Evolutionary conservation across 148 eudicot species (phyloP).

Genomic region (Silene conica): DNA sequence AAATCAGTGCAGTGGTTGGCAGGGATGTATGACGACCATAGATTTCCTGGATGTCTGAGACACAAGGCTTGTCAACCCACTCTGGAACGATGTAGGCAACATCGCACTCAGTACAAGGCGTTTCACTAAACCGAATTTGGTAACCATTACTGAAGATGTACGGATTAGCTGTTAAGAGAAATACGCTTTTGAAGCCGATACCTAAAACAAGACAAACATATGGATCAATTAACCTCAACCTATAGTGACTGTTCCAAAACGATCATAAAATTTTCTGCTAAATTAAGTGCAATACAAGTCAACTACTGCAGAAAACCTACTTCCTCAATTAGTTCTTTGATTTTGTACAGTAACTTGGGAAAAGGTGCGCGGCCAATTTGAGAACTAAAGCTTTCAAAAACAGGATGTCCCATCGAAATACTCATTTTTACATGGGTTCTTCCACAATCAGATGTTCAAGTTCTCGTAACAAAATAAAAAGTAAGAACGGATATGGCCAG

Average conservation of each 20-base stretch:
- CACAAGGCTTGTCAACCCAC: constrained; percentile 62
- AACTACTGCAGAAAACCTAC: no score
- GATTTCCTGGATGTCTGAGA: constrained; percentile 39
- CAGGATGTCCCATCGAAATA: no score
- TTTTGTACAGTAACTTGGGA: no score
- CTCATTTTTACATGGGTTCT: no score
- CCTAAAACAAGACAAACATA: constrained; percentile 28
- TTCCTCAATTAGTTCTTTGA: no score
- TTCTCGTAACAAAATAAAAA: no score
- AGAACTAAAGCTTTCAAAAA: no score
- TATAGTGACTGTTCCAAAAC: no score
- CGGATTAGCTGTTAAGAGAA: constrained; percentile 55
- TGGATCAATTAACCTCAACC: not conserved
- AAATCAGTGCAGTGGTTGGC: constrained; percentile 55
- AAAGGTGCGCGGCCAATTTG: no score
- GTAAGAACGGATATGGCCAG: no score
- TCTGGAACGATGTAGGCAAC: constrained; percentile 71
- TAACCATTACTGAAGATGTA: constrained; percentile 69
- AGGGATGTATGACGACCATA: constrained; percentile 39
- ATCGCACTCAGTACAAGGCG: constrained; percentile 52
- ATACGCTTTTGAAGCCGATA: constrained; percentile 68
- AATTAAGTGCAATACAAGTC: no score
- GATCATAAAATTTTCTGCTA: no score
- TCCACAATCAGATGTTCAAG: not conserved
- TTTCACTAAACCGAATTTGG: constrained; percentile 54